These are phyloP conservation scores for Sedum album DNA, from an alignment of 164 flowering plant species.

Conservation along the genomic window DNA sequence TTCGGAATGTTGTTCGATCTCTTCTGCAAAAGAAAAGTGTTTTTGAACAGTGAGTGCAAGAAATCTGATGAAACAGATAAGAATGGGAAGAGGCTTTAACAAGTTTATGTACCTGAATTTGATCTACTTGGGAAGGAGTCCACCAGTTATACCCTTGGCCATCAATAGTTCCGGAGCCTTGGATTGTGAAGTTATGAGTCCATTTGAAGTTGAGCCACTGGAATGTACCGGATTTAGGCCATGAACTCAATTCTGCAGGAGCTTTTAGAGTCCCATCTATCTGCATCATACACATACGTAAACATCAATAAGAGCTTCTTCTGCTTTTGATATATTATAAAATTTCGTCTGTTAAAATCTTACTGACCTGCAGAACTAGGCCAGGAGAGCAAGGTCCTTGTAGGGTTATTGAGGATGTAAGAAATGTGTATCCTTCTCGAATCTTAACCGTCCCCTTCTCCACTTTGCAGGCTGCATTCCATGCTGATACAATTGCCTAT, in stretches of 20 bases:
- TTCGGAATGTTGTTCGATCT: slow-evolving; percentile 35
- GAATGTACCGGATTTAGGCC: slow-evolving; percentile 51
- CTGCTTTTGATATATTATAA: too few species aligned
- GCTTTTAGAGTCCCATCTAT: slow-evolving; percentile 74
- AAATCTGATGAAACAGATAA: neutral
- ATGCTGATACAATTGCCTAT: slow-evolving; percentile 66
- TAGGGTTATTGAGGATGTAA: slow-evolving; percentile 53
- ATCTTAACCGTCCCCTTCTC: slow-evolving; percentile 38
- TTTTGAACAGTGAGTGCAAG: neutral
- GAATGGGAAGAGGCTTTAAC: neutral
- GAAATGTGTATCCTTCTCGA: slow-evolving; percentile 53
- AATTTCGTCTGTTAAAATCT: neutral
- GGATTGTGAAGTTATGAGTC: slow-evolving; percentile 64
- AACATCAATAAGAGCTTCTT: neutral
- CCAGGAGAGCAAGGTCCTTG: slow-evolving; percentile 75
- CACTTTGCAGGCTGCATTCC: slow-evolving; percentile 73
- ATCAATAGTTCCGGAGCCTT: slow-evolving; percentile 65
- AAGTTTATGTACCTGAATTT: slow-evolving; percentile 22
- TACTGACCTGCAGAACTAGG: slow-evolving; percentile 57
- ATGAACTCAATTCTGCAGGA: slow-evolving; percentile 43
- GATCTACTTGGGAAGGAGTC: slow-evolving; percentile 21
- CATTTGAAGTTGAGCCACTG: slow-evolving; percentile 89
- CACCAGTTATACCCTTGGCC: slow-evolving; percentile 87
- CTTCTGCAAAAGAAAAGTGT: slow-evolving; percentile 27
- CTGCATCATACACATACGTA: slow-evolving; percentile 25